These are phyloP conservation scores for Dactylellina leptospora DNA, from an alignment of 2,329 filamentous ascomycete genomes.

Conservation along the genomic window DNA sequence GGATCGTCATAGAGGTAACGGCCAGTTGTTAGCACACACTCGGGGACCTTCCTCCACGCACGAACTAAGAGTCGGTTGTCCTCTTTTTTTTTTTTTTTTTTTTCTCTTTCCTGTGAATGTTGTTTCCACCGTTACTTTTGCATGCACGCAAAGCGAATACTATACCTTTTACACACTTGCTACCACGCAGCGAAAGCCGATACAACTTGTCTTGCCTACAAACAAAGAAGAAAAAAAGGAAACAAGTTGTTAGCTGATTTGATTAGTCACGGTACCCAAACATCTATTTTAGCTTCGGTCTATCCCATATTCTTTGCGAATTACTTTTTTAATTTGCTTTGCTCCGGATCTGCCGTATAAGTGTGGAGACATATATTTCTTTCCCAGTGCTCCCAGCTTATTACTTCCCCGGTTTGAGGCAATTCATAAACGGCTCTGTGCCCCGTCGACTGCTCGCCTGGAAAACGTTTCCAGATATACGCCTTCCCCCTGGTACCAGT, in stretches of 20 bases:
- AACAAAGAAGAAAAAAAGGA: slow-evolving; percentile 16
- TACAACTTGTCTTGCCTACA: too few species aligned
- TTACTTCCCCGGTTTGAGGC: slow-evolving; percentile 14
- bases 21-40: slow-evolving; percentile 46
- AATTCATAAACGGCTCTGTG: slow-evolving; percentile 35
- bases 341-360: slow-evolving; percentile 41
- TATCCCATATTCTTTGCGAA: slow-evolving; percentile 23
- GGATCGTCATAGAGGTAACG: slow-evolving; percentile 49
- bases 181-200: slow-evolving; percentile 4
- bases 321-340: slow-evolving; percentile 17
- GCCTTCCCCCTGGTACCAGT: slow-evolving; percentile 27
- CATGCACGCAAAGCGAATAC: slow-evolving; percentile 10
- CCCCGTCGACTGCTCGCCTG: slow-evolving; percentile 23
- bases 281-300: slow-evolving; percentile 47
- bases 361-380: slow-evolving; percentile 45
- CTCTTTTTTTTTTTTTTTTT: slow-evolving; percentile 7
- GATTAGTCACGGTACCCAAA: slow-evolving; percentile 51
- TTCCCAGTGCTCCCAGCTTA: slow-evolving; percentile 5
- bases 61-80: slow-evolving; percentile 13
- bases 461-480: slow-evolving; percentile 8
- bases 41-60: slow-evolving; percentile 33
- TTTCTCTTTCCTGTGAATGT: slow-evolving; percentile 9
- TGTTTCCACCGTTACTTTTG: slow-evolving; percentile 18
- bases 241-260: slow-evolving; percentile 38
- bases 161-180: background rate